These are phyloP conservation scores for Leishmania amazonensis DNA, from an alignment of 208 protist genomes.

Conservation along the genomic window DNA sequence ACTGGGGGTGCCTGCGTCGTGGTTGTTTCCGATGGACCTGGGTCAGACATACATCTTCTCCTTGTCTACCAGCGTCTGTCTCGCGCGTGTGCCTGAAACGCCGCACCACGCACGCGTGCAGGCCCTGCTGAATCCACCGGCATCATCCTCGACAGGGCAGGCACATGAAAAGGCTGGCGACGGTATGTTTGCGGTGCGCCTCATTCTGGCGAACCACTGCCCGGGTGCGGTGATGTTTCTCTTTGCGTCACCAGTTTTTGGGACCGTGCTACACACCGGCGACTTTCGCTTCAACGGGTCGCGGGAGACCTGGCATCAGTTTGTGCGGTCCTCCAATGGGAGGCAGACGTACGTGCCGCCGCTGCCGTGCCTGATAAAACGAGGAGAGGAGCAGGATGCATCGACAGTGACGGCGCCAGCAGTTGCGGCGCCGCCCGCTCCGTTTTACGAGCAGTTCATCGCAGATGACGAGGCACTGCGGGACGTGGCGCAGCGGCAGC, in stretches of 20 bases:
- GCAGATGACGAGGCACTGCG: conserved; percentile 48
- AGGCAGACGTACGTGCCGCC: conserved; percentile 4
- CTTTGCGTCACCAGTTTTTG: conserved; percentile 60
- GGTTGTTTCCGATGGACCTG: conserved; percentile 55
- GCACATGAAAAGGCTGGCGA: not conserved
- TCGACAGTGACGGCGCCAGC: not conserved
- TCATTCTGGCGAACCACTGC: conserved; percentile 92
- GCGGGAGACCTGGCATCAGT: conserved; percentile 16
- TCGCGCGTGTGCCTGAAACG: conserved; percentile 16
- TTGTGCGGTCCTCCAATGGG: not conserved
- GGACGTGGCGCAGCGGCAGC: conserved; percentile 29
- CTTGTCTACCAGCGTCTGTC: conserved; percentile 31
- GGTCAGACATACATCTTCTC: conserved; percentile 57
- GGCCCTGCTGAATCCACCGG: conserved; percentile 11
- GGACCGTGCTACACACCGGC: conserved; percentile 88
- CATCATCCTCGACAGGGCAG: not conserved
- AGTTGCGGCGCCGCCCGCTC: not conserved
- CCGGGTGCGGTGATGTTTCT: conserved; percentile 92
- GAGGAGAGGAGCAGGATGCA: not conserved
- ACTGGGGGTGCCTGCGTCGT: conserved; percentile 45
- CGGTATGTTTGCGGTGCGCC: conserved; percentile 37
- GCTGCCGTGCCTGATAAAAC: not conserved
- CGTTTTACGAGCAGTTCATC: conserved; percentile 64
- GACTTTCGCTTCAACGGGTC: conserved; percentile 91
- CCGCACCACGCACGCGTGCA: conserved; percentile 20